Conservation (phyloP, 2,329 filamentous ascomycete genomes). For the Esteya vermicola region DNA sequence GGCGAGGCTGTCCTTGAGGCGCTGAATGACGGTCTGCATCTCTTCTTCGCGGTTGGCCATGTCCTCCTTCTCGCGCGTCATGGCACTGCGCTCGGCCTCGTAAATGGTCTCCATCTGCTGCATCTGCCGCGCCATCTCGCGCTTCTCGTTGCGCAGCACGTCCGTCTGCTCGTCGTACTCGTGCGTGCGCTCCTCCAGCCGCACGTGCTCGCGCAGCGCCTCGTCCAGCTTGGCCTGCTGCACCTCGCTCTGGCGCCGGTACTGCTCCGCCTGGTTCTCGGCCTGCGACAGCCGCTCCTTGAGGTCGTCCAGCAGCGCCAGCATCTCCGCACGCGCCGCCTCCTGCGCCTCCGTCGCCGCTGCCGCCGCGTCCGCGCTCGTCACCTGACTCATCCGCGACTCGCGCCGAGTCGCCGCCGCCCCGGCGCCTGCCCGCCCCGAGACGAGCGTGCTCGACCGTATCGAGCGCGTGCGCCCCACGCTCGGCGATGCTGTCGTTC, state of each 20-base stretch:
- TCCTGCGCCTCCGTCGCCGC: slow-evolving; percentile 38
- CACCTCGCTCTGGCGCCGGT: slow-evolving; percentile 71
- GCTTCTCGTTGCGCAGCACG: slow-evolving; percentile 67
- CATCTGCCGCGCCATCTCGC: slow-evolving; percentile 68
- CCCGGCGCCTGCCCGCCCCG: slow-evolving; percentile 40
- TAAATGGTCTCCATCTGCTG: slow-evolving; percentile 88
- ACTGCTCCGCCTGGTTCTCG: slow-evolving; percentile 63
- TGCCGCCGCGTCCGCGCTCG: slow-evolving; percentile 16
- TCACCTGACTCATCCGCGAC: slow-evolving; percentile 29
- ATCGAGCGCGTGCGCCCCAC: slow-evolving; percentile 48
- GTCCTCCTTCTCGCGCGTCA: slow-evolving; percentile 86
- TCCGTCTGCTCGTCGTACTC: slow-evolving; percentile 78
- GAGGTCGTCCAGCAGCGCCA: slow-evolving; percentile 68
- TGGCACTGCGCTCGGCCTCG: slow-evolving; percentile 74
- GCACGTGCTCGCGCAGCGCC: slow-evolving; percentile 65
- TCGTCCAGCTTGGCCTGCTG: slow-evolving; percentile 80
- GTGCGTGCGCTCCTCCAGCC: slow-evolving; percentile 76
- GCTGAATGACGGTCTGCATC: slow-evolving; percentile 77
- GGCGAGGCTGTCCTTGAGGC: slow-evolving; percentile 77
- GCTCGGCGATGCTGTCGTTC: slow-evolving; percentile 22
- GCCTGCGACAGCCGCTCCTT: slow-evolving; percentile 71
- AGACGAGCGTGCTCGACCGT: slow-evolving; percentile 51
- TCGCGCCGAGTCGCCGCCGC: slow-evolving; percentile 47
- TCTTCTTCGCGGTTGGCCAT: slow-evolving; percentile 74
- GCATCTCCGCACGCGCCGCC: slow-evolving; percentile 64